phyloP scores from a whole-genome alignment of 495 filamentous ascomycete genomes.

The Penicillium dipodomyicola region DNA sequence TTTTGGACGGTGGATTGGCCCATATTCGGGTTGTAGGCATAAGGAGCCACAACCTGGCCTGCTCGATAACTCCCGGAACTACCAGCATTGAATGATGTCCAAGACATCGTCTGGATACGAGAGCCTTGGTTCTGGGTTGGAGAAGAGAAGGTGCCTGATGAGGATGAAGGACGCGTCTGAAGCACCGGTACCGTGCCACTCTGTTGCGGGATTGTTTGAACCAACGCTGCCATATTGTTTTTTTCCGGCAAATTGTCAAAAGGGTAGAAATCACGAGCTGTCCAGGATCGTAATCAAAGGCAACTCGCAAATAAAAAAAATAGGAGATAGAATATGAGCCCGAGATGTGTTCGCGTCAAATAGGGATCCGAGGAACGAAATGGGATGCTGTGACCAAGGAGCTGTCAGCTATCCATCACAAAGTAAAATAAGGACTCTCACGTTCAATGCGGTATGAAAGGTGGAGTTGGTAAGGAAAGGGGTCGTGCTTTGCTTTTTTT shows the following conservation, averaged over 20 bases:
- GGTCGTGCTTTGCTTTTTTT: constrained; percentile 15
- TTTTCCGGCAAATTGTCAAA: constrained; percentile 26
- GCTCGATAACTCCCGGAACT: constrained; percentile 65
- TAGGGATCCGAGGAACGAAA: constrained; percentile 19
- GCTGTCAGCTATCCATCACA: constrained; percentile 17
- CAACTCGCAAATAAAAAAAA: constrained; percentile 21
- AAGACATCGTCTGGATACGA: constrained; percentile 56
- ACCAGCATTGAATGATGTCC: constrained; percentile 62
- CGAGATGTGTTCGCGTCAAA: constrained; percentile 12
- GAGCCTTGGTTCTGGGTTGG: constrained; percentile 47
- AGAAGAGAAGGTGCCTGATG: constrained; percentile 51
- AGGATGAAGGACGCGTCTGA: constrained; percentile 73
- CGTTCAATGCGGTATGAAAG: constrained; percentile 5
- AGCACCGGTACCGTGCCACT: constrained; percentile 78
- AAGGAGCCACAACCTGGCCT: constrained; percentile 68
- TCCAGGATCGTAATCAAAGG: constrained; percentile 23
- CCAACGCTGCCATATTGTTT: constrained; percentile 80
- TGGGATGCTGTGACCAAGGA: constrained; percentile 12
- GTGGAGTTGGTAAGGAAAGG: constrained; percentile 19
- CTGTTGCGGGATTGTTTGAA: constrained; percentile 85
- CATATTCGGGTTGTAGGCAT: constrained; percentile 79
- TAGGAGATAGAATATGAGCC: constrained; percentile 3
- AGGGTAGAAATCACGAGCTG: constrained; percentile 17
- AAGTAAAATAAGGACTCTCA: neutral
- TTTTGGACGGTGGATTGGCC: constrained; percentile 48